Conservation (phyloP, 1,284 basidiomycete species). For the Cerioporus squamosus region DNA sequence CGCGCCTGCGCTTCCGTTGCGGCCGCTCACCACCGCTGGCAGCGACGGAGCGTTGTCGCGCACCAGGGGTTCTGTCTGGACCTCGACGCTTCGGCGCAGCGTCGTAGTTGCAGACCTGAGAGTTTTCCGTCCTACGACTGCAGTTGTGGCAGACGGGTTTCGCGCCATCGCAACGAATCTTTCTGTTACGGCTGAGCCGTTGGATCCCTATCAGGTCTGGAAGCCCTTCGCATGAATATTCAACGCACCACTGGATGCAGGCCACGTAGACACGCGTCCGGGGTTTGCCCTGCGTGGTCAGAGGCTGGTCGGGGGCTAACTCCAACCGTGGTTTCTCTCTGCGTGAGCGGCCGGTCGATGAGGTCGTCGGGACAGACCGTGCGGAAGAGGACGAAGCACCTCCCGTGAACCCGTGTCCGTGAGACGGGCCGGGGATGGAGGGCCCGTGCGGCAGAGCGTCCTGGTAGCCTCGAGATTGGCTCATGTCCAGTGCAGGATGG, state of each 20-base stretch:
- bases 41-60: conserved; percentile 56
- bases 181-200: conserved; percentile 65
- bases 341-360: conserved; percentile 36
- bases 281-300: conserved; percentile 75
- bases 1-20: conserved; percentile 29
- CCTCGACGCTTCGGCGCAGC: conserved; percentile 73
- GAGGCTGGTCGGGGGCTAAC: conserved; percentile 71
- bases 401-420: conserved; percentile 11
- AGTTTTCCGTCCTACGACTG: conserved; percentile 43
- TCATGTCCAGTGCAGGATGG: conserved; percentile 11
- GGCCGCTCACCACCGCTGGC: conserved; percentile 28
- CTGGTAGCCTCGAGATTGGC: conserved; percentile 13
- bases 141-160: conserved; percentile 78
- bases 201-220: conserved; percentile 6
- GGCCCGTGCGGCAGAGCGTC: conserved; percentile 8
- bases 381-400: conserved; percentile 7
- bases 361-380: conserved; percentile 10
- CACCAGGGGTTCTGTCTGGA: conserved; percentile 75
- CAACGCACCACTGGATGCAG: conserved; percentile 70
- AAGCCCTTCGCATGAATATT: neutral
- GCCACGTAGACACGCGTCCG: conserved; percentile 78
- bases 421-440: conserved; percentile 11
- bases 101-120: conserved; percentile 54
- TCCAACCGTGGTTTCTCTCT: conserved; percentile 66
- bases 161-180: conserved; percentile 81